Evolutionary conservation across 2,329 filamentous ascomycete species (phyloP).

Genomic region (Microcyclosporella mali): DNA sequence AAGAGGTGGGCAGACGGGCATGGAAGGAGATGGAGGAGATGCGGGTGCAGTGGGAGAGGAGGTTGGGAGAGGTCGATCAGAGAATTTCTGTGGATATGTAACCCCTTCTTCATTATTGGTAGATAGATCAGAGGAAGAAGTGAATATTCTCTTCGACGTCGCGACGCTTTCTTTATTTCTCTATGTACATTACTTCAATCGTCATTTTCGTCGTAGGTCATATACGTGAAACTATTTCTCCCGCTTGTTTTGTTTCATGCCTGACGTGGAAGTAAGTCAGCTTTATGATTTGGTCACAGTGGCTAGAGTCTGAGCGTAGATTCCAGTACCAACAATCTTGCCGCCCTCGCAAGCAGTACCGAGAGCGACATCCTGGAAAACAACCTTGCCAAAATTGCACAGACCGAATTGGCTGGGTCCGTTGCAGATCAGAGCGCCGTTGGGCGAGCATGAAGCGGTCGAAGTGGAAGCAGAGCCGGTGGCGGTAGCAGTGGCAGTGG

Average conservation of each 20-base stretch:
- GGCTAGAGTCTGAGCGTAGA: neutral
- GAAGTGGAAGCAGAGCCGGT: conserved; percentile 10
- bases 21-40: conserved; percentile 34
- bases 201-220: neutral
- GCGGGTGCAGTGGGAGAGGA: conserved; percentile 34
- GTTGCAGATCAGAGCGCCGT: conserved; percentile 38
- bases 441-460: conserved; percentile 25
- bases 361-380: conserved; percentile 38
- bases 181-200: conserved; percentile 6
- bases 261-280: no score
- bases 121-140: no score
- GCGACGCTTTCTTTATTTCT: no score
- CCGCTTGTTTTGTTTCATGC: no score
- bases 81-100: conserved; percentile 2
- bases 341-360: conserved; percentile 42
- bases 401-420: conserved; percentile 37
- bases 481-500: neutral
- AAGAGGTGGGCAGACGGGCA: conserved; percentile 57
- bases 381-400: conserved; percentile 38
- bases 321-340: conserved; percentile 24
- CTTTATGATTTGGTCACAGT: neutral
- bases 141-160: no score
- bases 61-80: conserved; percentile 34
- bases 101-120: no score
- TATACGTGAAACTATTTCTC: no score